Evolutionary conservation across 2,329 filamentous ascomycete species (phyloP).

Genomic region (Fusarium buharicum): DNA sequence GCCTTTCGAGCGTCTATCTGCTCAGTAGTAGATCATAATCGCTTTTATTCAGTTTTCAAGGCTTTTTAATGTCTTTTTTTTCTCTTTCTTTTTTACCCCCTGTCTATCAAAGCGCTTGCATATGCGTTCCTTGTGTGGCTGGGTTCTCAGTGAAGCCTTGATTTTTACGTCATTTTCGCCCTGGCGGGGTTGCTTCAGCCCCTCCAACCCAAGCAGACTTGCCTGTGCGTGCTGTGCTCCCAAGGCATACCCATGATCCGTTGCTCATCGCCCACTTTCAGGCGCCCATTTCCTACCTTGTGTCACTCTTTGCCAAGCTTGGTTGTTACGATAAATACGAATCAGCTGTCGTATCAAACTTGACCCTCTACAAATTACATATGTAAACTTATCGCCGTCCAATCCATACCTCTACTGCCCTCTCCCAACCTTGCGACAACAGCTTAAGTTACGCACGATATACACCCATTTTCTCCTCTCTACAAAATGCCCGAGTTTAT

Average conservation of each 20-base stretch:
- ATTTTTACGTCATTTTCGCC: constrained; percentile 34
- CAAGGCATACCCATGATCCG: constrained; percentile 33
- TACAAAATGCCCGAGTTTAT: constrained; percentile 64
- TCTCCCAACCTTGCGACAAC: constrained; percentile 12
- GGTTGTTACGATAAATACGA: constrained; percentile 7
- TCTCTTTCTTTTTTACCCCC: no score
- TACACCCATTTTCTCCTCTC: not conserved
- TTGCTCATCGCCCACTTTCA: constrained; percentile 32
- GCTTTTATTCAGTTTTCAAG: not conserved
- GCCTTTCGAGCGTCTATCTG: not conserved
- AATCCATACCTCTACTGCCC: constrained; percentile 7
- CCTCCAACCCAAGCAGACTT: constrained; percentile 25
- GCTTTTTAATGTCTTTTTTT: not conserved
- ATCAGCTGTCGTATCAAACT: constrained; percentile 11
- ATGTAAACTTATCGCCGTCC: constrained; percentile 5
- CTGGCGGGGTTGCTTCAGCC: constrained; percentile 33
- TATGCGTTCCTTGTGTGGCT: not conserved
- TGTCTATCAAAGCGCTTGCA: not conserved
- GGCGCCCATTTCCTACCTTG: constrained; percentile 28
- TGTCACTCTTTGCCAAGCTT: constrained; percentile 25
- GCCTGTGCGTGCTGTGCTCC: not conserved
- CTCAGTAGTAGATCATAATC: not conserved
- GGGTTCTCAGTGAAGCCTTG: constrained; percentile 16
- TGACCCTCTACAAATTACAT: constrained; percentile 7
- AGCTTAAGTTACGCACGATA: not conserved